phyloP scores from a whole-genome alignment of 2,329 filamentous ascomycete species.

The Thielaviopsis euricoi region DNA sequence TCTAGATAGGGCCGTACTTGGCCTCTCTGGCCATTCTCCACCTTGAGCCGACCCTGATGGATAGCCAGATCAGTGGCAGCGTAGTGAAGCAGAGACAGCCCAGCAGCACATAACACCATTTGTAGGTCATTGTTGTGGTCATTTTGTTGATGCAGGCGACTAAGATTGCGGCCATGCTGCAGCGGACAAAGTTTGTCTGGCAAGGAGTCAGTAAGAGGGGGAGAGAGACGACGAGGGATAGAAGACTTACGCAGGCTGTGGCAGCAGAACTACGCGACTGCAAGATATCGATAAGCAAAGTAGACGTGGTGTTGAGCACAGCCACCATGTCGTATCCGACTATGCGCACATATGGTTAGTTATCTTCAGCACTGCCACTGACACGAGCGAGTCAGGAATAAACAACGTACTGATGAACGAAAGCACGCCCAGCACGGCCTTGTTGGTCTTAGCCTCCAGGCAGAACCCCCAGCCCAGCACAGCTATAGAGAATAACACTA shows the following conservation, averaged over 20 bases:
- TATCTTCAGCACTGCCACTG: neutral
- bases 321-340: slow-evolving; percentile 19
- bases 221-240: neutral
- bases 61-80: slow-evolving; percentile 14
- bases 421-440: slow-evolving; percentile 16
- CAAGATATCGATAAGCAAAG: slow-evolving; percentile 19
- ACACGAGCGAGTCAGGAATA: neutral
- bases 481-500: slow-evolving; percentile 15
- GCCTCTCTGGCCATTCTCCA: slow-evolving; percentile 12
- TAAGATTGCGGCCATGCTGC: slow-evolving; percentile 16
- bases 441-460: slow-evolving; percentile 14
- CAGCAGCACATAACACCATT: slow-evolving; percentile 15
- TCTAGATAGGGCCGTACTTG: no score
- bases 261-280: slow-evolving; percentile 17
- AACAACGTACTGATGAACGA: slow-evolving; percentile 15
- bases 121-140: slow-evolving; percentile 13
- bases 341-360: slow-evolving; percentile 1
- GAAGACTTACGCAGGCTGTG: slow-evolving; percentile 16
- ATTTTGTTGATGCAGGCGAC: slow-evolving; percentile 17
- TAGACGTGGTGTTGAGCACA: slow-evolving; percentile 19
- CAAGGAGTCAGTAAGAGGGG: neutral
- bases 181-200: slow-evolving; percentile 19
- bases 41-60: slow-evolving; percentile 14
- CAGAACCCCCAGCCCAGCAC: slow-evolving; percentile 18
- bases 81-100: slow-evolving; percentile 13